These are phyloP conservation scores for Pyrus communis DNA, from an alignment of 306 rosid species.

Conservation along the genomic window DNA sequence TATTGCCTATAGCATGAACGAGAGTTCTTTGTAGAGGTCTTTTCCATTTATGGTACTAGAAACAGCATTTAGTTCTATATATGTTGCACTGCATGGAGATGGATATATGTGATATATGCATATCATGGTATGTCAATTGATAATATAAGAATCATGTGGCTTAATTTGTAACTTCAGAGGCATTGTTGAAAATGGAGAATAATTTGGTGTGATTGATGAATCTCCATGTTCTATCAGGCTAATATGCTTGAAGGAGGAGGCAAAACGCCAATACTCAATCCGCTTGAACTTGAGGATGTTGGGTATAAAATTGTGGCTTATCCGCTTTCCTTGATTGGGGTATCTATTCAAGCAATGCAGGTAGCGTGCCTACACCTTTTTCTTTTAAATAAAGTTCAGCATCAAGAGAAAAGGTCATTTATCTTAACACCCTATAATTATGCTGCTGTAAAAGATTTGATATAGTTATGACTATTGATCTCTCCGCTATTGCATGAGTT, in stretches of 20 bases:
- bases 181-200: background rate
- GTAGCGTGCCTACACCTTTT: slow-evolving; percentile 31
- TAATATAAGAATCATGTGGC: background rate
- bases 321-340: slow-evolving; percentile 88
- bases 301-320: slow-evolving; percentile 80
- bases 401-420: background rate
- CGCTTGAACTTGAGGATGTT: slow-evolving; percentile 68
- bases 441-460: background rate
- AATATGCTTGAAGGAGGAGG: slow-evolving; percentile 99
- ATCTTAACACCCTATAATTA: background rate
- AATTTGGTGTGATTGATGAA: slow-evolving; percentile 9
- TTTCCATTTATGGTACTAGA: background rate
- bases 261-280: slow-evolving; percentile 73
- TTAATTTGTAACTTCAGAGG: background rate
- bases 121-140: background rate
- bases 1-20: background rate
- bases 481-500: background rate
- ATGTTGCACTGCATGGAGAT: background rate
- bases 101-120: background rate
- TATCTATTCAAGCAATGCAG: slow-evolving; percentile 89
- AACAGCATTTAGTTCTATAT: background rate
- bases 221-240: slow-evolving; percentile 41
- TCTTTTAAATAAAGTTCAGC: background rate
- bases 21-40: background rate
- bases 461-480: background rate